Base-by-base conservation (phyloP, 768 basidiomycete species). In the Rhizopogon vinicolor region DNA sequence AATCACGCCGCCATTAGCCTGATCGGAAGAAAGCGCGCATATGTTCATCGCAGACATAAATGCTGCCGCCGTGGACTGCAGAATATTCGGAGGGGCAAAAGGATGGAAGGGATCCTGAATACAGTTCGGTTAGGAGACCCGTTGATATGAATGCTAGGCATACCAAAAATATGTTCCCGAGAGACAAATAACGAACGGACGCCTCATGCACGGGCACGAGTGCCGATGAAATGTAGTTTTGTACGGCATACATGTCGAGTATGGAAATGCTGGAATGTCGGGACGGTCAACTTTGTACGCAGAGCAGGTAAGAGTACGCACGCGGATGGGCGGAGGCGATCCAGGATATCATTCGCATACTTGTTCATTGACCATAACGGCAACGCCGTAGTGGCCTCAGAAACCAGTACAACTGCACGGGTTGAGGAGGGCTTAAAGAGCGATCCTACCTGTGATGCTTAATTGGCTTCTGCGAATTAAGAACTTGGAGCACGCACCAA, bases 41-140 rank as follows among this genome's bases (percentile, higher is more conserved):
- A 65, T 22, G 54, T 60, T 62, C 7, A 63, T 29, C 28, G 46
- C 52, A 22, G 60, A 70, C 53, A 86, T 63, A 56, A 86, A 72
- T 2, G 84, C 74, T 5, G 85, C 82, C 0, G 82, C 77, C 1
- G 80, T 77, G 5, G 77, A 75, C 57, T 77, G 79, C 44, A 84
- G 63, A 35, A 86, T 71, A 58, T 86, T 86, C 14, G 85, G 85
- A 3, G 84, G 78, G 3, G 73, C 62, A 52, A 84, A 84, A 1
- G 64, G 65, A 49, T 75, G 60, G 0, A 74, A 68, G 3, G 64
- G 57, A 54, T 67, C 65, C 78, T 81, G 29, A 25, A 19, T 31
- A 25, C 22, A 22, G 1, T 9, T 13, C 3, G 5, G 22, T 66
- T 52, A 63, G 45, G 14, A 37, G 12, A 3, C 44, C 19, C 2